Evolutionary conservation across 306 rosid species (phyloP), one percentile per base, ranked within the genome.

Genomic region (Pyrus communis): DNA sequence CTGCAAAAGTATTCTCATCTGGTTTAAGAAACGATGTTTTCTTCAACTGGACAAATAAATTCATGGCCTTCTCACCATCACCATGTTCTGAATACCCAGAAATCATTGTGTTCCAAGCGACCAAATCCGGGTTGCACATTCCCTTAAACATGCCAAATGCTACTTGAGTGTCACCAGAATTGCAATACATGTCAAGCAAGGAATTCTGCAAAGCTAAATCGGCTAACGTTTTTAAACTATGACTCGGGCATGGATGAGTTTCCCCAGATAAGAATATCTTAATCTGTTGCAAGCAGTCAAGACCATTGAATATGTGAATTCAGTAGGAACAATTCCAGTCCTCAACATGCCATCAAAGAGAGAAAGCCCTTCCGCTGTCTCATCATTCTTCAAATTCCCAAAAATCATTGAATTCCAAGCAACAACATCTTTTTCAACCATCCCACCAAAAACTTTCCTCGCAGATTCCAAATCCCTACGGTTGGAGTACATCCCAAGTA

Each of bases 61-160:
- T 11, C 86, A 92, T 74, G 33, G 98, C 88, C 57, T 80, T 81
- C 78, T 85, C 82, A 49, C 85, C 90, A 19, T 90, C 93, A 71
- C 68, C 90, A 62, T 84, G 89, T 74, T 87, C 87, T 55, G 86
- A 76, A 83, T 71, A 91, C 55, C 98, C 98, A 54, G 90, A 59
- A 81, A 94, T 92, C 83, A 94, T 87, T 1, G 96, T 87, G 84
- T 94, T 94, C 97, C 96, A 92, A 28, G 98, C 83, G 63, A 90
- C 92, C 75, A 92, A 84, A 84, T 92, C 93, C 7, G 57, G 84
- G 67, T 57, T 82, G 58, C 78, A 85, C 82, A 87, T 87, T 67
- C 84, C 76, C 51, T 69, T 28, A 75, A 94, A 94, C 52, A 90
- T 75, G 33, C 67, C 62, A 76, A 70, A 67, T 0, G 95, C 95